These are phyloP conservation scores for Fusarium caatingaense DNA, from an alignment of 2,329 filamentous ascomycete species.

Conservation along the genomic window DNA sequence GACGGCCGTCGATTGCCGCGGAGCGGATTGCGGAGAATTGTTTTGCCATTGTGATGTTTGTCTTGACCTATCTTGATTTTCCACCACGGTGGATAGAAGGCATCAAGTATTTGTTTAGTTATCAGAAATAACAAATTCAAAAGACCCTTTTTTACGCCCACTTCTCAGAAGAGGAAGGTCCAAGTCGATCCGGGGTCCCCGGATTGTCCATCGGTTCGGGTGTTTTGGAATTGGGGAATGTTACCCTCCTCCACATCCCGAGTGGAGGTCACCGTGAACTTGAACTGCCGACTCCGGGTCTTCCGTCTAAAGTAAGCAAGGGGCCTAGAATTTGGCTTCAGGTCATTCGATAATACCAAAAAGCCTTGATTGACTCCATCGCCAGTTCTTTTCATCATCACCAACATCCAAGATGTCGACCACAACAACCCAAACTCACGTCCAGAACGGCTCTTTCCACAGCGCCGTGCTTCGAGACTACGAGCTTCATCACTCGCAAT, in stretches of 20 bases:
- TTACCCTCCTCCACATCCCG: slow-evolving; percentile 30
- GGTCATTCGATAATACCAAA: neutral
- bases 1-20: slow-evolving; percentile 35
- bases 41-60: slow-evolving; percentile 28
- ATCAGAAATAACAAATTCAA: neutral
- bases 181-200: slow-evolving; percentile 9
- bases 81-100: neutral
- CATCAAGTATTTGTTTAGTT: neutral
- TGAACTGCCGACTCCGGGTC: neutral
- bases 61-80: neutral
- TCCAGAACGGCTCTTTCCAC: slow-evolving; percentile 17
- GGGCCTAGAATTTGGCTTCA: neutral
- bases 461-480: slow-evolving; percentile 23
- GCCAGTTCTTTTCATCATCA: neutral
- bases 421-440: slow-evolving; percentile 10
- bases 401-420: slow-evolving; percentile 13
- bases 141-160: neutral
- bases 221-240: neutral
- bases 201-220: slow-evolving; percentile 22
- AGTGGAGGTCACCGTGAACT: slow-evolving; percentile 10
- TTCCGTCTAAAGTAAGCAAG: neutral
- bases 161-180: neutral
- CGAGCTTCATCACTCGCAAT: slow-evolving; percentile 28
- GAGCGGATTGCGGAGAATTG: slow-evolving; percentile 33
- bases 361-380: neutral